Percentiles rank a stretch among this genome's conserved stretches.
Conservation (phyloP, 257 asterid species). For the Salvia miltiorrhiza region DNA sequence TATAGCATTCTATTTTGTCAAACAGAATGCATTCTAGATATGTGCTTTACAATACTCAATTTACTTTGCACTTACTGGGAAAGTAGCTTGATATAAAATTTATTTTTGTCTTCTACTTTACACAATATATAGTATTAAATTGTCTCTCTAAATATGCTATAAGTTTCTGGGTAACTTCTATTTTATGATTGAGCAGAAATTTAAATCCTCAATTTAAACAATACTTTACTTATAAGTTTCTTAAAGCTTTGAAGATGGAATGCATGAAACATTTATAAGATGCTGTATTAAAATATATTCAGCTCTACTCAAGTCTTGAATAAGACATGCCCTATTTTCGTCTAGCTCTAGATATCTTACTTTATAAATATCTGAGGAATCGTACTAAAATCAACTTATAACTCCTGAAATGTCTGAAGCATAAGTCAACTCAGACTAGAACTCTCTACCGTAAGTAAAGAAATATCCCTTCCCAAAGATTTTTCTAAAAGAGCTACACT, state of each 20-base stretch:
- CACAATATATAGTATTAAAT: too few relatives aligned
- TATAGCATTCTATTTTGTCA: constrained; percentile 5
- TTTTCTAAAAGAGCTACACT: not conserved
- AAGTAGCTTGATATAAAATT: not conserved
- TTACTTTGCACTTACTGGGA: not conserved
- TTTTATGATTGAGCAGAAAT: not conserved
- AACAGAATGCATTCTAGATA: constrained; percentile 10
- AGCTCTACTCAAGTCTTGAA: not conserved
- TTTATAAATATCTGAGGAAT: not conserved
- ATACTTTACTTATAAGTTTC: too few relatives aligned
- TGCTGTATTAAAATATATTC: not conserved
- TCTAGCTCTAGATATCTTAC: not conserved
- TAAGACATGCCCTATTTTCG: not conserved
- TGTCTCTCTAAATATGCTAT: too few relatives aligned
- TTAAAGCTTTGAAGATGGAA: not conserved
- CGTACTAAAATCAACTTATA: too few relatives aligned
- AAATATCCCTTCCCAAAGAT: not conserved
- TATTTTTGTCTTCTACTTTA: constrained; percentile 8
- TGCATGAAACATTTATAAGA: not conserved
- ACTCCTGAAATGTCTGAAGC: not conserved
- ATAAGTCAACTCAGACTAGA: not conserved
- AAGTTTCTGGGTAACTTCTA: not conserved
- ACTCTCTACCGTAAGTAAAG: not conserved
- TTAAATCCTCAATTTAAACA: not conserved
- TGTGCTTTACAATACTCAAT: constrained; percentile 15